Percentiles rank a stretch among this genome's conserved stretches.
Evolutionary conservation across 441 rosid species (phyloP).

Genomic region (Kokia cookei): DNA sequence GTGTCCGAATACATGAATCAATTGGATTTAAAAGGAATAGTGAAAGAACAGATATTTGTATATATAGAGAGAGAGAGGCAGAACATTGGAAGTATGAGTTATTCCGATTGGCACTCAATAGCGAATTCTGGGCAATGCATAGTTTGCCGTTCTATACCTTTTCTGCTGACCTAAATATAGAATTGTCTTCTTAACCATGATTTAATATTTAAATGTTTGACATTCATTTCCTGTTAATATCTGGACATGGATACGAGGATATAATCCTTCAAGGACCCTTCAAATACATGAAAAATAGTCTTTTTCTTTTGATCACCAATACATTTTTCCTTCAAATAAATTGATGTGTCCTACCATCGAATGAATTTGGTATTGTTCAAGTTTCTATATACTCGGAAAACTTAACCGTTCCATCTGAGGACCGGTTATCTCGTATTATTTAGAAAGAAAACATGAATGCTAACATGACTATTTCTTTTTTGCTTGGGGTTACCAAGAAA

Average conservation of each 20-base stretch:
- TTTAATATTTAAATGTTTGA: neutral
- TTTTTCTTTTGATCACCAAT: neutral
- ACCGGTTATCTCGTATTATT: neutral
- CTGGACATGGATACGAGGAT: neutral
- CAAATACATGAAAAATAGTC: neutral
- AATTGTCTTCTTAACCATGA: neutral
- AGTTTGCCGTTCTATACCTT: neutral
- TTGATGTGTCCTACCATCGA: neutral
- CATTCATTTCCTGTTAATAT: too few species aligned
- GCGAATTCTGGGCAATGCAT: neutral
- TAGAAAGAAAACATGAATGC: neutral
- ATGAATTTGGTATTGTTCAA: neutral
- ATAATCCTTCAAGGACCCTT: neutral
- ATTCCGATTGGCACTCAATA: neutral
- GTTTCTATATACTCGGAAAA: neutral
- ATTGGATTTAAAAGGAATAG: neutral
- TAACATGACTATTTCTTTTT: neutral
- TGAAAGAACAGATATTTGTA: neutral
- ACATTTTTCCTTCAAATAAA: neutral
- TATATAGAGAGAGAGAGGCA: neutral
- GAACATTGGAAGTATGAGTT: neutral
- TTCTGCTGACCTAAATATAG: neutral
- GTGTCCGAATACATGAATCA: neutral
- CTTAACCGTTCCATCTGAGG: neutral
- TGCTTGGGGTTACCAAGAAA: neutral